Evolutionary conservation across 768 basidiomycete genomes (phyloP).

Genomic region (Naganishia randhawae): DNA sequence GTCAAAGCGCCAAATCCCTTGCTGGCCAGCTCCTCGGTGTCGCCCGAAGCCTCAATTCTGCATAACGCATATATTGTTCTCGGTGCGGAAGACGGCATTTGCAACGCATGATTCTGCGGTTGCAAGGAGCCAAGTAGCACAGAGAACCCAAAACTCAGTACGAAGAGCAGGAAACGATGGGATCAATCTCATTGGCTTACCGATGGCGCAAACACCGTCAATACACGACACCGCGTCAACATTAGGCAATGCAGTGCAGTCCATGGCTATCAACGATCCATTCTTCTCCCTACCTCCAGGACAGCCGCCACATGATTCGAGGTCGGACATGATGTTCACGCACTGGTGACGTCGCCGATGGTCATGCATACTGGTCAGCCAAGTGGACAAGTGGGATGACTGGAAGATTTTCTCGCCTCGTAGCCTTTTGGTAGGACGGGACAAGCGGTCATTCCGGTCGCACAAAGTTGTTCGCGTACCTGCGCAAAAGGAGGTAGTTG

Average conservation of each 20-base stretch:
- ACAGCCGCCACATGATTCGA: constrained; percentile 4
- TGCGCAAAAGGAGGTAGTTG: not conserved
- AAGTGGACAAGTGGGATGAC: not conserved
- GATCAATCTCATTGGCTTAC: not conserved
- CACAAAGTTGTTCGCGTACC: not conserved
- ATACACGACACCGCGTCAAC: not conserved
- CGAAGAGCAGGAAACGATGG: not conserved
- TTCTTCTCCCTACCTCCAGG: not conserved
- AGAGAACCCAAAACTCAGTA: not conserved
- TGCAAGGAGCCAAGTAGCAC: not conserved
- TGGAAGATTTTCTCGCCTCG: not conserved
- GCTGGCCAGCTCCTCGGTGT: too few relatives aligned
- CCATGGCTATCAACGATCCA: not conserved
- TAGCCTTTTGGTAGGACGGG: not conserved
- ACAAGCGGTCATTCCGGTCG: not conserved
- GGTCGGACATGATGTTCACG: not conserved
- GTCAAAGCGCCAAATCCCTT: too few relatives aligned
- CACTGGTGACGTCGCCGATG: not conserved
- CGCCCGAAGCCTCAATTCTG: not conserved
- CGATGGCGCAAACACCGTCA: not conserved
- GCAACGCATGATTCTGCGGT: not conserved
- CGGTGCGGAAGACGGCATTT: not conserved
- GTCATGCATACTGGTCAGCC: not conserved
- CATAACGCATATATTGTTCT: not conserved
- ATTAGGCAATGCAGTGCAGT: not conserved